These are phyloP conservation scores for Pelargonium myrrhifolium DNA, from an alignment of 441 rosid genomes.

Conservation along the genomic window DNA sequence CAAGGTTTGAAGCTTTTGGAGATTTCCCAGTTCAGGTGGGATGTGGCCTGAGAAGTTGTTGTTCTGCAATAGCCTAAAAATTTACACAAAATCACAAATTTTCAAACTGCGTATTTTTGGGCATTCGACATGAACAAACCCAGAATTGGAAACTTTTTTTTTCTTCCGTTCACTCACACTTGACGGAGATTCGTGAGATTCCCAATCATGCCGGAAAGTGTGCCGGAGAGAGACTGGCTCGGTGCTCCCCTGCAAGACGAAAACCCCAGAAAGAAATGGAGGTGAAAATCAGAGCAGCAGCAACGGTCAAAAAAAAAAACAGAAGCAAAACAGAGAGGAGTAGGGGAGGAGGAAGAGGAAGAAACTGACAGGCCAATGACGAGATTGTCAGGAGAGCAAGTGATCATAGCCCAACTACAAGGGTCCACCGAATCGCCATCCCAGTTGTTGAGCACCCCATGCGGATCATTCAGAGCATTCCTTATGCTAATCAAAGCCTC, in stretches of 20 bases:
- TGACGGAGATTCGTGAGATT: constrained; percentile 87
- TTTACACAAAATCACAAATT: not conserved
- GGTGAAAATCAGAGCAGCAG: not conserved
- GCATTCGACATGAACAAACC: too few relatives aligned
- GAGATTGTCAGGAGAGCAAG: constrained; percentile 75
- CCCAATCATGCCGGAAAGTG: constrained; percentile 83
- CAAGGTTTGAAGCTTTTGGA: constrained; percentile 71
- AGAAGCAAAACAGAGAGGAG: too few relatives aligned
- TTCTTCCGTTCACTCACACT: constrained; percentile 43
- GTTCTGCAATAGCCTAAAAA: constrained; percentile 71
- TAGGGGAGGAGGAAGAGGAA: too few relatives aligned
- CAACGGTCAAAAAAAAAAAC: not conserved
- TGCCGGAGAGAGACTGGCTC: constrained; percentile 87
- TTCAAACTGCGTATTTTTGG: not conserved
- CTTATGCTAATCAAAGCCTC: constrained; percentile 85
- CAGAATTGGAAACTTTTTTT: too few relatives aligned
- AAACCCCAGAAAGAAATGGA: too few relatives aligned
- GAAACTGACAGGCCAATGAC: constrained; percentile 84
- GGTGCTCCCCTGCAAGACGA: constrained; percentile 64
- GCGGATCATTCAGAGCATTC: constrained; percentile 71
- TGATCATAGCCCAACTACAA: constrained; percentile 96
- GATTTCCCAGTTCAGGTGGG: constrained; percentile 69
- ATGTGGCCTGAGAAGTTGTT: constrained; percentile 79
- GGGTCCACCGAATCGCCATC: constrained; percentile 97
- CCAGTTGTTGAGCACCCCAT: constrained; percentile 90